Base-by-base conservation (phyloP, 1,139 yeast species). In the Zygotorulaspora mrakii region DNA sequence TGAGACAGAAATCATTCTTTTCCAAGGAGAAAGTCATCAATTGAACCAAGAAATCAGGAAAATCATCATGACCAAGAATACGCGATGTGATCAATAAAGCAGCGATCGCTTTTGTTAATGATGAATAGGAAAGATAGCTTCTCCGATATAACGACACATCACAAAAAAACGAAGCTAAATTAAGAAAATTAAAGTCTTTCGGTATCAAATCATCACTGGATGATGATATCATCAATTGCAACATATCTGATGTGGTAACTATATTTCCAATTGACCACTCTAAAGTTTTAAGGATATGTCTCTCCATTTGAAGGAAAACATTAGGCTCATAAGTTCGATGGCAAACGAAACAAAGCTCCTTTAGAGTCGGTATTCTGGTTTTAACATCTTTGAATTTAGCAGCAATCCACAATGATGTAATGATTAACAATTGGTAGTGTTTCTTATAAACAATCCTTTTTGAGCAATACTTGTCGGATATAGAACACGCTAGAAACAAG, bases 231-330 rank as follows among this genome's bases (percentile, higher is more conserved):
- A 37, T 39, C 44, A 32, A 31, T 23, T 26, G 43, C 11, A 35
- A 34, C 33, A 40, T 31, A 22, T 43, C 47, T 24, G 31, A 39
- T 1, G 47, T 52, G 33, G 51, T 34, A 17, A 69, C 38, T 63
- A 50, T 48, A 57, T 46, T 45, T 20, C 37, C 43, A 16, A 45
- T 40, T 16, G 40, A 69, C 98, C 98, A 91, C 40, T 85, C 85
- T 41, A 91, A 68, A 1, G 97, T 88, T 40, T 79, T 68, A 40
- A 91, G 69, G 30, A 91, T 82, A 62, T 91, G 97, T 64, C 78
- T 77, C 66, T 91, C 97, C 97, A 91, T 91, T 63, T 89, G 96
- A 31, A 82, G 73, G 65, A 91, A 88, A 94, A 89, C 87, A 47
- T 82, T 82, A 50, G 80, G 82, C 50, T 87, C 95, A 60, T 87